Conservation (phyloP, 495 filamentous ascomycete genomes). For the Pseudomonodictys pantanalensis region DNA sequence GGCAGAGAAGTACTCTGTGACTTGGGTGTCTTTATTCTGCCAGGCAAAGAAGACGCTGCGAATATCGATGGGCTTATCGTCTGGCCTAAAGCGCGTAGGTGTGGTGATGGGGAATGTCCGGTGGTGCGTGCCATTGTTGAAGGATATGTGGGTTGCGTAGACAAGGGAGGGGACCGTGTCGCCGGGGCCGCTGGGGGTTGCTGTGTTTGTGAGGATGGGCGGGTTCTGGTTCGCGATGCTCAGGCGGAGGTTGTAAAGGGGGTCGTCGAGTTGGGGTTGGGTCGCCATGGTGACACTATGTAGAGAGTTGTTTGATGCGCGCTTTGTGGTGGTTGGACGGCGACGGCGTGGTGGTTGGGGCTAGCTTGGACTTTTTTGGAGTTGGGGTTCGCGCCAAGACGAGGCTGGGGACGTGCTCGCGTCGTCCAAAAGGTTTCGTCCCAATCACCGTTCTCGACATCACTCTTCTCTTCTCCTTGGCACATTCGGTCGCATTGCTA, state of each 20-base stretch:
- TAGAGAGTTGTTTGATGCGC: too few relatives aligned
- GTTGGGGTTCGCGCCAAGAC: too few relatives aligned
- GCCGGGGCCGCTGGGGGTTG: slow-evolving; percentile 53
- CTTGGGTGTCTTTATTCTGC: slow-evolving; percentile 82
- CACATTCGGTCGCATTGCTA: too few relatives aligned
- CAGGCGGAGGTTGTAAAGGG: slow-evolving; percentile 74
- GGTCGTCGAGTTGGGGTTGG: slow-evolving; percentile 49
- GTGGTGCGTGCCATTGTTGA: slow-evolving; percentile 58
- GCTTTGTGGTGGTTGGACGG: too few relatives aligned
- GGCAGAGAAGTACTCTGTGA: slow-evolving; percentile 83
- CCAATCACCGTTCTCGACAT: too few relatives aligned
- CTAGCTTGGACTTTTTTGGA: too few relatives aligned
- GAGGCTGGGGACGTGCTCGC: too few relatives aligned
- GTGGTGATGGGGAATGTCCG: slow-evolving; percentile 69
- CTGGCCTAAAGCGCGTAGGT: slow-evolving; percentile 79
- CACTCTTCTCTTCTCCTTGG: too few relatives aligned
- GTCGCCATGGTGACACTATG: slow-evolving; percentile 39
- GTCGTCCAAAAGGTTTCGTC: too few relatives aligned
- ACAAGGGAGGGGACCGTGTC: slow-evolving; percentile 57
- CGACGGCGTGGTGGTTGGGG: too few relatives aligned
- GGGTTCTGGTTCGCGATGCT: slow-evolving; percentile 65
- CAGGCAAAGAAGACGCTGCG: slow-evolving; percentile 94
- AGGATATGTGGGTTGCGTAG: slow-evolving; percentile 77
- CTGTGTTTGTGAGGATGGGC: slow-evolving; percentile 66
- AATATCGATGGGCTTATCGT: slow-evolving; percentile 73